A percentile compares a stretch with the other conserved stretches of the same genome.
Evolutionary conservation across 2,329 filamentous ascomycete species (phyloP).

Genomic region (Fusarium sp.): DNA sequence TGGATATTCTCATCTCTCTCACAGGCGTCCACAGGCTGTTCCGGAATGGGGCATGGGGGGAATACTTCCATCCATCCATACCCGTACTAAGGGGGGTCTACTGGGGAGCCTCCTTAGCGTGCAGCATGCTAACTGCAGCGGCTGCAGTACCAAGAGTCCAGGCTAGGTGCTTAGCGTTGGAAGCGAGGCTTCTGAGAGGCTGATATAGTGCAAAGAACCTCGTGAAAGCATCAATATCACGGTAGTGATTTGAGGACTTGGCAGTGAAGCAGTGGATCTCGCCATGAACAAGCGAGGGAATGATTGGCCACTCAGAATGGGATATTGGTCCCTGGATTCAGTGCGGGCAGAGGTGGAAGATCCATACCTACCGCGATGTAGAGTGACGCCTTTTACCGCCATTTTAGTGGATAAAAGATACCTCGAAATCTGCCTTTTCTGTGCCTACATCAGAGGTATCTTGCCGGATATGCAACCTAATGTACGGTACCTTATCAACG

Average conservation of each 20-base stretch:
- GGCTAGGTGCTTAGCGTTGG: conserved; percentile 7
- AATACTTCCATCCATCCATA: conserved; percentile 4
- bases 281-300: not conserved
- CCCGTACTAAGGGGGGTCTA: conserved; percentile 11
- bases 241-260: conserved; percentile 12
- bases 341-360: conserved; percentile 28
- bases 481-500: conserved; percentile 13
- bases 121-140: not conserved
- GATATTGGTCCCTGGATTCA: conserved; percentile 41
- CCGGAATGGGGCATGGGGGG: conserved; percentile 37
- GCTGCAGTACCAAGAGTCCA: not conserved
- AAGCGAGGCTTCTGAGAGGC: conserved; percentile 37
- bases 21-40: conserved; percentile 38
- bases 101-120: conserved; percentile 16
- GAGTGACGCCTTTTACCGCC: conserved; percentile 37
- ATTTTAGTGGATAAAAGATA: conserved; percentile 33
- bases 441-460: conserved; percentile 29
- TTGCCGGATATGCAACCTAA: conserved; percentile 32
- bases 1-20: conserved; percentile 1
- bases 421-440: conserved; percentile 12
- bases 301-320: conserved; percentile 29
- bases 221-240: conserved; percentile 19
- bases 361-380: conserved; percentile 18
- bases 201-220: conserved; percentile 32
- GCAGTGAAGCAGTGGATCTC: conserved; percentile 24